phyloP scores from a whole-genome alignment of 2,329 filamentous ascomycete species.

The Fusarium liriodendri region DNA sequence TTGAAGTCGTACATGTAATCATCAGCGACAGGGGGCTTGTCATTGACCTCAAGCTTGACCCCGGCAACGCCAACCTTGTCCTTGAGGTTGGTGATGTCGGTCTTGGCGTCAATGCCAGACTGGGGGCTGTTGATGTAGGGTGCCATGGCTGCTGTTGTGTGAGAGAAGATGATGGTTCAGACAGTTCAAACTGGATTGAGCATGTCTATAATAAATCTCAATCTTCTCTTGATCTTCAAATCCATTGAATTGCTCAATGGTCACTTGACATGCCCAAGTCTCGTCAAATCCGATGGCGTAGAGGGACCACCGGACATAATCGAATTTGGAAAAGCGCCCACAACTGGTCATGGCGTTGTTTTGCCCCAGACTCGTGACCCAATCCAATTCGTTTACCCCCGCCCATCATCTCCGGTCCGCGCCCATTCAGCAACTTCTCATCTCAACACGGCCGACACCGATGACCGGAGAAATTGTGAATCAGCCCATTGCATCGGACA shows the following conservation, averaged over 20 bases:
- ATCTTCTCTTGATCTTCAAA: neutral
- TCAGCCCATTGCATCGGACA: conserved; percentile 2
- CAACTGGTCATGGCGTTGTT: neutral
- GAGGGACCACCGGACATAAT: conserved; percentile 2
- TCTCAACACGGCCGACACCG: neutral
- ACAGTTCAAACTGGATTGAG: neutral
- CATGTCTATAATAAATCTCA: neutral
- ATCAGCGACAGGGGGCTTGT: conserved; percentile 45
- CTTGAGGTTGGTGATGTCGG: neutral
- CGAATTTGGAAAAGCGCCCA: neutral
- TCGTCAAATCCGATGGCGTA: conserved; percentile 3
- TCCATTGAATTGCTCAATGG: neutral
- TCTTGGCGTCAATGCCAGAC: neutral
- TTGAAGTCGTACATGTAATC: conserved; percentile 56
- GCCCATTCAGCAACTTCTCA: neutral
- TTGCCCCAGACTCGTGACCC: neutral
- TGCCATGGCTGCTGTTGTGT: conserved; percentile 7
- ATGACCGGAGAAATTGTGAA: neutral
- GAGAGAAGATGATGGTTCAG: neutral
- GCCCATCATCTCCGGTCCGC: conserved; percentile 3
- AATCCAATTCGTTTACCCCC: neutral
- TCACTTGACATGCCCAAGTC: neutral
- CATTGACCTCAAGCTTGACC: conserved; percentile 4
- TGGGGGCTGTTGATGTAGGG: conserved; percentile 10
- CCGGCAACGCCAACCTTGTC: neutral